Evolutionary conservation across 306 rosid genomes (phyloP).

Genomic region (Corylus americana): DNA sequence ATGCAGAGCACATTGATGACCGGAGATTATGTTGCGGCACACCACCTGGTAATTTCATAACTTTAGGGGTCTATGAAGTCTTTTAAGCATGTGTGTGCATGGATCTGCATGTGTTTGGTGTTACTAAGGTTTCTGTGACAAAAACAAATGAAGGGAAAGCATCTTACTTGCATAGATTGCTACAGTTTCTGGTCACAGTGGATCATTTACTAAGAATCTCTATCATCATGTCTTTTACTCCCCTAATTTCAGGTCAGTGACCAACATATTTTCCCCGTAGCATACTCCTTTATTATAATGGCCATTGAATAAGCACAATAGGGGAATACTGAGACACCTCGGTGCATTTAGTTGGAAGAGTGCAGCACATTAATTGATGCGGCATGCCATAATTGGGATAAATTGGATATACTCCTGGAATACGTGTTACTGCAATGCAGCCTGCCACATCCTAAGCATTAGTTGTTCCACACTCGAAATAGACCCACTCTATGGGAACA

Average conservation of each 20-base stretch:
- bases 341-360: background rate
- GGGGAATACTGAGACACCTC: background rate
- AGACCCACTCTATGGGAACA: background rate
- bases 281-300: background rate
- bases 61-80: background rate
- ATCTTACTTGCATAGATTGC: background rate
- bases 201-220: background rate
- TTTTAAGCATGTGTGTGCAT: background rate
- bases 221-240: background rate
- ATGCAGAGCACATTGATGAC: conserved; percentile 60
- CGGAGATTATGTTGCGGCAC: conserved; percentile 67
- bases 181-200: background rate
- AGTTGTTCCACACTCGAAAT: background rate
- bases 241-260: background rate
- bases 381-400: background rate
- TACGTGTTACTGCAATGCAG: background rate
- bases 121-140: background rate
- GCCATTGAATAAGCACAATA: background rate
- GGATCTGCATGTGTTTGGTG: background rate
- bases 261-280: background rate
- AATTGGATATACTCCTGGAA: background rate
- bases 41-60: conserved; percentile 48
- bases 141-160: background rate
- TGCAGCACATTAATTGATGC: background rate
- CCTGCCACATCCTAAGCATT: background rate